phyloP scores from a whole-genome alignment of 2,329 filamentous ascomycete species.

The Exophiala sideris region DNA sequence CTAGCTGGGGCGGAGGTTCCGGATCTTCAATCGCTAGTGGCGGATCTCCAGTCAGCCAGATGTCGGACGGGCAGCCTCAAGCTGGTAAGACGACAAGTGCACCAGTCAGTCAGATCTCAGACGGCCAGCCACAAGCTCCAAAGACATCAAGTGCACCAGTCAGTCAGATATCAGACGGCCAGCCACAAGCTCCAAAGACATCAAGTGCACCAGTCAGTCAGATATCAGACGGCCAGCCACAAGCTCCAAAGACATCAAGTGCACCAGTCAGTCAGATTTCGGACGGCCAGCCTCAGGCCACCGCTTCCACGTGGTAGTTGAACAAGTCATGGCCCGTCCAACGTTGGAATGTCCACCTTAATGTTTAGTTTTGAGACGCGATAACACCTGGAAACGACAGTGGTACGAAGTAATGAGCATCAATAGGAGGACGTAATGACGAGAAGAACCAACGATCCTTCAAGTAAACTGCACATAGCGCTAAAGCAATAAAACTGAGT shows the following conservation, averaged over 20 bases:
- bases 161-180: constrained; percentile 31
- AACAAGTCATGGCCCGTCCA: too few relatives aligned
- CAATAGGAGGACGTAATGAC: too few relatives aligned
- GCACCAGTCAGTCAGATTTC: constrained; percentile 18
- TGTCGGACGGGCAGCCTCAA: constrained; percentile 34
- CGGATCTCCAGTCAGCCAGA: constrained; percentile 27
- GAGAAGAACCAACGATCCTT: too few relatives aligned
- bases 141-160: constrained; percentile 20
- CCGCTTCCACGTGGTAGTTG: background rate
- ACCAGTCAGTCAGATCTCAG: constrained; percentile 7
- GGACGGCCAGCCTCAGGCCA: constrained; percentile 20
- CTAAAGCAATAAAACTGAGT: too few relatives aligned
- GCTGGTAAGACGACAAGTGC: constrained; percentile 12
- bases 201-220: background rate
- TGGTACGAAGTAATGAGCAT: too few relatives aligned
- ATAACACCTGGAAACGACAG: too few relatives aligned
- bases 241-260: constrained; percentile 30
- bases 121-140: constrained; percentile 29
- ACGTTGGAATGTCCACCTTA: too few relatives aligned
- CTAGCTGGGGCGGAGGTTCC: constrained; percentile 1
- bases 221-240: constrained; percentile 14
- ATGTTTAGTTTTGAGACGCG: too few relatives aligned
- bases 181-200: constrained; percentile 28
- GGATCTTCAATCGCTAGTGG: constrained; percentile 12
- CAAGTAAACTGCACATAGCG: too few relatives aligned